Conservation (phyloP, 2,329 filamentous ascomycete species). For the Diplodia seriata region DNA sequence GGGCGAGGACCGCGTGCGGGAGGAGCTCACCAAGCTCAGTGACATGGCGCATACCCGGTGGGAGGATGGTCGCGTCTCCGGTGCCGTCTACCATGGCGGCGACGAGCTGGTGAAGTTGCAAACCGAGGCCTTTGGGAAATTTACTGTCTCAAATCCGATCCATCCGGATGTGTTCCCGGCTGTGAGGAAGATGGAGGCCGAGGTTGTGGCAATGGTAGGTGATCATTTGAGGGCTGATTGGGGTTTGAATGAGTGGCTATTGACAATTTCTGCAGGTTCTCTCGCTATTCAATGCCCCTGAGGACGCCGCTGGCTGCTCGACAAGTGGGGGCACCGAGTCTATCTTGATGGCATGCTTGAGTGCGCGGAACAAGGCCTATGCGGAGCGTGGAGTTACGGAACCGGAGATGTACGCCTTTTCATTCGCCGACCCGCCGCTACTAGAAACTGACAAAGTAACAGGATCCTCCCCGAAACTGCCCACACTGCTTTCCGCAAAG, state of each 20-base stretch:
- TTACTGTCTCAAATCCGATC: conserved; percentile 94
- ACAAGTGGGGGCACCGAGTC: conserved; percentile 95
- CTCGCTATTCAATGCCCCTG: conserved; percentile 85
- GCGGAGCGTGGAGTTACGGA: conserved; percentile 85
- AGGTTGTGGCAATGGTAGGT: conserved; percentile 91
- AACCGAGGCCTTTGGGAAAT: conserved; percentile 90
- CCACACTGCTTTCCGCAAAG: conserved; percentile 96
- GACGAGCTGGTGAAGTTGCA: conserved; percentile 81
- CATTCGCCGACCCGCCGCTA: not conserved
- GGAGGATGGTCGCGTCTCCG: conserved; percentile 95
- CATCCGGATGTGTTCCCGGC: conserved; percentile 98
- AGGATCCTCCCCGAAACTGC: conserved; percentile 94
- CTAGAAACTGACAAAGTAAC: conserved; percentile 33
- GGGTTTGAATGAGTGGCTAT: not conserved
- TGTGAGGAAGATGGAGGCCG: conserved; percentile 98
- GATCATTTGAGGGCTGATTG: conserved; percentile 8
- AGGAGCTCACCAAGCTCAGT: conserved; percentile 79
- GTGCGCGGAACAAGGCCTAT: conserved; percentile 87
- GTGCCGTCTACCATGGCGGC: conserved; percentile 95
- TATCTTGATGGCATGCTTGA: conserved; percentile 93
- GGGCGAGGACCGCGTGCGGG: conserved; percentile 76
- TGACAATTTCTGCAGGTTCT: conserved; percentile 57
- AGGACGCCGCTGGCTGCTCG: conserved; percentile 83
- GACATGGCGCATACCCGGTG: conserved; percentile 93
- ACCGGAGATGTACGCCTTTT: conserved; percentile 79